phyloP scores from a whole-genome alignment of 169 alveolate species.

The Plasmodium falciparum region DNA sequence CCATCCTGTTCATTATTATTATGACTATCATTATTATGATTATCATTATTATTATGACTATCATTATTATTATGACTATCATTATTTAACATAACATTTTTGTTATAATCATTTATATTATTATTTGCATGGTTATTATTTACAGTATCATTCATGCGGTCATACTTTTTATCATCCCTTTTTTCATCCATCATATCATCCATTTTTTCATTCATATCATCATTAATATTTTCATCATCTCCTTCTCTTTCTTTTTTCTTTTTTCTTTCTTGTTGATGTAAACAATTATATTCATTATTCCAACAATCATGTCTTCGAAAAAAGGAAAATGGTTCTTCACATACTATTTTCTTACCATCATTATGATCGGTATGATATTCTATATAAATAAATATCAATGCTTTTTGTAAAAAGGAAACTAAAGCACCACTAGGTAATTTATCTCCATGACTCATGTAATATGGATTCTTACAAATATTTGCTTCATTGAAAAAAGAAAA shows the following conservation, averaged over 20 bases:
- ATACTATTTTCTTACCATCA: slow-evolving; percentile 83
- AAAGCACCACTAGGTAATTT: slow-evolving; percentile 91
- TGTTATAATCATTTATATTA: slow-evolving; percentile 24
- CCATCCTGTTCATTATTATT: too few relatives aligned
- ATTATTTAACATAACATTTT: neutral
- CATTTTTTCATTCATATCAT: too few relatives aligned
- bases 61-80: too few relatives aligned
- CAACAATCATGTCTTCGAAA: slow-evolving; percentile 91
- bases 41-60: neutral
- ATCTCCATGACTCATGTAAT: slow-evolving; percentile 88
- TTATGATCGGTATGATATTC: slow-evolving; percentile 91
- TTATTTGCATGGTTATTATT: slow-evolving; percentile 27
- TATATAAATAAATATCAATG: slow-evolving; percentile 88
- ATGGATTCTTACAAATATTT: slow-evolving; percentile 86
- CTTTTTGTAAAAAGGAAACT: slow-evolving; percentile 91
- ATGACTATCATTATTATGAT: neutral
- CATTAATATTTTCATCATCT: neutral
- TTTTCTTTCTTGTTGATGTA: slow-evolving; percentile 57
- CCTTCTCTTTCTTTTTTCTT: slow-evolving; percentile 20
- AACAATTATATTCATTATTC: slow-evolving; percentile 76
- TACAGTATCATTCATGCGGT: slow-evolving; percentile 24
- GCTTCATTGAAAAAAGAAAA: slow-evolving; percentile 90
- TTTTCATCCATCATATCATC: slow-evolving; percentile 11
- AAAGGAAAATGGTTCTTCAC: slow-evolving; percentile 91
- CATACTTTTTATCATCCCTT: slow-evolving; percentile 17